A percentile compares a stretch with the other conserved stretches of the same genome.
These are phyloP conservation scores for Russula emetica DNA, from an alignment of 768 basidiomycete genomes.

Conservation along the genomic window DNA sequence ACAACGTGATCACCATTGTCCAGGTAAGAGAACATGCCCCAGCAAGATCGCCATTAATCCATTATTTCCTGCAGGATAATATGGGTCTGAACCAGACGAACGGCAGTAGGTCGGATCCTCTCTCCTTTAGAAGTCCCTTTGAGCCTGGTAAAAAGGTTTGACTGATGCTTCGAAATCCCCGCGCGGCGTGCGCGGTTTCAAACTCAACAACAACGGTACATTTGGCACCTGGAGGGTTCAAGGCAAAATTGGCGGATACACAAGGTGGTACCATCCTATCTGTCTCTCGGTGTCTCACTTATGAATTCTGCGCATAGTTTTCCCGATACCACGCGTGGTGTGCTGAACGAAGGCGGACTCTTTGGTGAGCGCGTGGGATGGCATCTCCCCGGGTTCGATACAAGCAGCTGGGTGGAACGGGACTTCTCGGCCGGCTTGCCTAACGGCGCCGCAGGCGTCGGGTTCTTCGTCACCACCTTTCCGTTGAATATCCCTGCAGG, in stretches of 20 bases:
- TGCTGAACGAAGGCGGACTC: conserved; percentile 46
- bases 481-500: conserved; percentile 53
- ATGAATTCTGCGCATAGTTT: conserved; percentile 44
- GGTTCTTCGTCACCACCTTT: conserved; percentile 79
- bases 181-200: conserved; percentile 74
- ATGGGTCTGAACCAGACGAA: conserved; percentile 69
- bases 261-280: conserved; percentile 31
- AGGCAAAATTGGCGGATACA: conserved; percentile 45
- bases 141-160: conserved; percentile 31
- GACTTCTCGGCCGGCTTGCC: conserved; percentile 59
- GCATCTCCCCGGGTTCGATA: conserved; percentile 57
- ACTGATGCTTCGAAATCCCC: conserved; percentile 63
- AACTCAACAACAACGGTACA: conserved; percentile 55
- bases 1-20: conserved; percentile 75
- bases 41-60: not conserved
- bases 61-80: conserved; percentile 50
- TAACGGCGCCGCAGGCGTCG: conserved; percentile 56
- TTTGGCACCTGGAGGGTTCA: conserved; percentile 44
- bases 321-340: conserved; percentile 55
- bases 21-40: conserved; percentile 44
- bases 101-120: conserved; percentile 38
- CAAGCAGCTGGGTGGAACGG: conserved; percentile 53
- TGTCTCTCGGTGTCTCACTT: not conserved
- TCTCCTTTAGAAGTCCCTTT: not conserved
- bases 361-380: conserved; percentile 45